Base-by-base conservation (phyloP, 208 protist species). In the Sergeia podlipaevii region DNA sequence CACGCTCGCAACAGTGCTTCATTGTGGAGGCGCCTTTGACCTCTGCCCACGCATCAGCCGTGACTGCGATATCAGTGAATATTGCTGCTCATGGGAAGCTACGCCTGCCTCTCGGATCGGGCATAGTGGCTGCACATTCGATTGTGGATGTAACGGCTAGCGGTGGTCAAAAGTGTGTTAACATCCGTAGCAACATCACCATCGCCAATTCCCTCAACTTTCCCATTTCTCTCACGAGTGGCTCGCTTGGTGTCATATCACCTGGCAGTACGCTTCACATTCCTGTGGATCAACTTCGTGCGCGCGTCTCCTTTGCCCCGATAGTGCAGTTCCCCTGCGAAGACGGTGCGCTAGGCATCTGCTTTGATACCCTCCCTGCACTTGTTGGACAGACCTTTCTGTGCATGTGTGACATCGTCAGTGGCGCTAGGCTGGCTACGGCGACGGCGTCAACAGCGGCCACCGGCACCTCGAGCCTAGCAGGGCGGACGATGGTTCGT, bases 311-410 rank as follows among this genome's bases (percentile, higher is more conserved):
- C 4, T 78, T 83, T 57, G 30, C 53, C 17, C 75, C 75, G 3
- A 24, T 64, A 11, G 54, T 54, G 13, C 41, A 17, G 26, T 21
- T 43, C 7, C 20, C 32, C 30, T 68, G 60, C 46, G 34, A 68
- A 7, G 15, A 54, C 15, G 63, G 59, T 30, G 37, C 68, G 5
- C 58, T 88, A 4, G 84, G 84, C 30, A 53, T 88, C n/a, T 65
- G 63, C 18, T 88, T 85, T 44, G 77, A 88, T 48, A 67, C 58
- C 29, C 54, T 91, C 11, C 74, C 80, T 0, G 59, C 65, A 27
- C 51, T 88, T 3, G 52, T 68, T 10, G 58, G 65, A 8, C 54
- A 78, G 11, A 72, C 64, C 1, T 69, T 88, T 28, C 60, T 91
- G 0, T 75, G 84, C 50, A 44, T 80, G 8, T 73, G 74, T 21